Conservation (phyloP, 176 grass and related monocot genomes). For the Carex kokanica region DNA sequence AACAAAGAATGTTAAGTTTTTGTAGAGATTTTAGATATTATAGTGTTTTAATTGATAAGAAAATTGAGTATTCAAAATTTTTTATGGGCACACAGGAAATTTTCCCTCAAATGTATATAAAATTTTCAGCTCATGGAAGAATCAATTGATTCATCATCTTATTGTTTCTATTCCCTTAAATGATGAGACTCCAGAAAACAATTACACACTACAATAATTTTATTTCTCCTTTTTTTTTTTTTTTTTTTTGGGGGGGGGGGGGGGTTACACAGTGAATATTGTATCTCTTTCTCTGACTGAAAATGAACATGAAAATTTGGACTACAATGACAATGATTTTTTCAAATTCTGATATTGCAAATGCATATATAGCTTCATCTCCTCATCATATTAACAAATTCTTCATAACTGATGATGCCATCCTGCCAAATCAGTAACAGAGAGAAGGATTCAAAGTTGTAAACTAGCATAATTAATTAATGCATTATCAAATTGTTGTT, state of each 20-base stretch:
- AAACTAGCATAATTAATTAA: conserved; percentile 7
- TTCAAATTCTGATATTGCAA: no score
- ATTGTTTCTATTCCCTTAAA: no score
- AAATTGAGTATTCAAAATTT: no score
- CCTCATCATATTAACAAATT: conserved; percentile 83
- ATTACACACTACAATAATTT: background rate
- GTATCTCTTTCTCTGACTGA: background rate
- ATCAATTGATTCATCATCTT: no score
- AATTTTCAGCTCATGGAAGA: no score
- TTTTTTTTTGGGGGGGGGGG: no score
- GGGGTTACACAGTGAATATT: conserved; percentile 37
- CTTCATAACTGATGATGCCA: conserved; percentile 68
- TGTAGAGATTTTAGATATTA: no score
- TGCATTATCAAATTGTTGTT: background rate
- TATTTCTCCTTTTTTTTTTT: background rate
- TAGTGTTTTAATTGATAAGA: no score
- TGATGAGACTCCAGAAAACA: background rate
- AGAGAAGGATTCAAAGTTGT: conserved; percentile 3
- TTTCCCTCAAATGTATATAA: no score
- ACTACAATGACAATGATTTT: background rate
- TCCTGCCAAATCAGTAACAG: conserved; percentile 41
- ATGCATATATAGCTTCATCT: conserved; percentile 41
- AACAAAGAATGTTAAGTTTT: no score
- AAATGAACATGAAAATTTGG: conserved; percentile 35
- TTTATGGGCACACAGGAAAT: no score